A percentile compares a stretch with the other conserved stretches of the same genome.
Conservation (phyloP, 192 early-diverging fungal species). For the Linnemannia exigua region DNA sequence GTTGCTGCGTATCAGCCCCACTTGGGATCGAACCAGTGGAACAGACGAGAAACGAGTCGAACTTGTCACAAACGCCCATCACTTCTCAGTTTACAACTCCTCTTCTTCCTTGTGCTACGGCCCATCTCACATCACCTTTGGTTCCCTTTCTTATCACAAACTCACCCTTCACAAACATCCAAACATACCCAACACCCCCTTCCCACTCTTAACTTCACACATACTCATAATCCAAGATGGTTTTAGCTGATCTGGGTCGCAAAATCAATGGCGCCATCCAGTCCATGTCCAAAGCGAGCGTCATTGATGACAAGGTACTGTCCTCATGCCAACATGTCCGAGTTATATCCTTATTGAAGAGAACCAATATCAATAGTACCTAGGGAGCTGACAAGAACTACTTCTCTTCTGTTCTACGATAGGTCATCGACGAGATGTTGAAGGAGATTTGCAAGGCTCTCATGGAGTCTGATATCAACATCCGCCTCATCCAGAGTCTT, state of each 20-base stretch:
- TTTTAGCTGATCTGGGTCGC: conserved; percentile 91
- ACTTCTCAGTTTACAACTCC: not conserved
- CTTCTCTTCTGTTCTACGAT: not conserved
- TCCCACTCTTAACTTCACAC: not conserved
- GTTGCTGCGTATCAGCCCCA: not conserved
- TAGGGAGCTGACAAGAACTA: not conserved
- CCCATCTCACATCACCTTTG: not conserved
- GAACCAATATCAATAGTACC: not conserved
- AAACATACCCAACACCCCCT: not conserved
- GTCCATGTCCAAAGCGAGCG: conserved; percentile 83
- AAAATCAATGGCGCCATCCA: conserved; percentile 89
- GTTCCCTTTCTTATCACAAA: not conserved
- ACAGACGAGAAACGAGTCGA: not conserved
- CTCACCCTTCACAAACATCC: not conserved
- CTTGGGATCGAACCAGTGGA: not conserved
- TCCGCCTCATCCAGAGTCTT: conserved; percentile 84
- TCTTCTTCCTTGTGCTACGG: not conserved
- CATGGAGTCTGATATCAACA: conserved; percentile 94
- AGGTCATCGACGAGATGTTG: conserved; percentile 83
- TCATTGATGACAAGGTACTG: conserved; percentile 88
- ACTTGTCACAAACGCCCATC: not conserved
- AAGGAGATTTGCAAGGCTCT: conserved; percentile 91
- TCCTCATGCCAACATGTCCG: not conserved
- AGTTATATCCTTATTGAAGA: not conserved
- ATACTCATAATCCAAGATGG: conserved; percentile 66